A percentile compares a stretch with the other conserved stretches of the same genome.
Evolutionary conservation across 257 asterid species (phyloP).

Genomic region (Salvia hispanica): DNA sequence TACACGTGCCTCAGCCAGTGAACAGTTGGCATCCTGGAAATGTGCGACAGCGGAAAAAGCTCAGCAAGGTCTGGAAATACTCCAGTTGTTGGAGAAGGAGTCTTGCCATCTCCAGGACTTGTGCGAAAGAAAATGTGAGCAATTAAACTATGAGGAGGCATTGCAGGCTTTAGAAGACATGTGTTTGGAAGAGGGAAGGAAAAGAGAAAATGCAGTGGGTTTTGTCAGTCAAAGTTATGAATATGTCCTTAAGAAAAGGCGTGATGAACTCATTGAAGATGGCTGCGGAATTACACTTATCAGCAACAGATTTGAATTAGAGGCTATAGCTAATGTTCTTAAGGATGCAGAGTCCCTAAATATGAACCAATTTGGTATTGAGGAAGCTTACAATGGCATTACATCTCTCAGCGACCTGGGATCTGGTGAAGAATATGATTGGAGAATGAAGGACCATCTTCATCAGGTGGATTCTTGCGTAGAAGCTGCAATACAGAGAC

Average conservation of each 20-base stretch:
- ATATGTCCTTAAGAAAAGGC: constrained; percentile 70
- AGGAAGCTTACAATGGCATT: constrained; percentile 67
- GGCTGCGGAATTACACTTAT: constrained; percentile 46
- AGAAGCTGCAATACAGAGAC: constrained; percentile 90
- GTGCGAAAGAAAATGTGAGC: constrained; percentile 90
- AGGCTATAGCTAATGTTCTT: constrained; percentile 79
- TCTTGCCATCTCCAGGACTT: constrained; percentile 73
- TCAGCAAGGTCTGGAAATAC: constrained; percentile 72
- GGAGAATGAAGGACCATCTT: constrained; percentile 74
- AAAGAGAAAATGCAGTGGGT: constrained; percentile 63
- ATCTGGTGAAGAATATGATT: constrained; percentile 79
- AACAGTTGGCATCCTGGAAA: constrained; percentile 69
- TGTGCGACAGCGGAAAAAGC: constrained; percentile 67
- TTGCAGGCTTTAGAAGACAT: constrained; percentile 85
- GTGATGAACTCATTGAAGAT: constrained; percentile 67
- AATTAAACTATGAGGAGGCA: constrained; percentile 81
- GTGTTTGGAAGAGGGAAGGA: constrained; percentile 88
- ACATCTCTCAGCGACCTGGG: constrained; percentile 72
- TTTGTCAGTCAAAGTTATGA: constrained; percentile 65
- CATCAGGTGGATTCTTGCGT: constrained; percentile 87
- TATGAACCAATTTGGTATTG: constrained; percentile 75
- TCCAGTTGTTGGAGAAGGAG: constrained; percentile 85
- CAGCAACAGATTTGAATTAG: constrained; percentile 71
- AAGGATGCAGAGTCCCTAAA: constrained; percentile 87
- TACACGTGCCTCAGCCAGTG: constrained; percentile 71